Conservation (phyloP, 768 basidiomycete genomes). For the Tulasnella sp. region DNA sequence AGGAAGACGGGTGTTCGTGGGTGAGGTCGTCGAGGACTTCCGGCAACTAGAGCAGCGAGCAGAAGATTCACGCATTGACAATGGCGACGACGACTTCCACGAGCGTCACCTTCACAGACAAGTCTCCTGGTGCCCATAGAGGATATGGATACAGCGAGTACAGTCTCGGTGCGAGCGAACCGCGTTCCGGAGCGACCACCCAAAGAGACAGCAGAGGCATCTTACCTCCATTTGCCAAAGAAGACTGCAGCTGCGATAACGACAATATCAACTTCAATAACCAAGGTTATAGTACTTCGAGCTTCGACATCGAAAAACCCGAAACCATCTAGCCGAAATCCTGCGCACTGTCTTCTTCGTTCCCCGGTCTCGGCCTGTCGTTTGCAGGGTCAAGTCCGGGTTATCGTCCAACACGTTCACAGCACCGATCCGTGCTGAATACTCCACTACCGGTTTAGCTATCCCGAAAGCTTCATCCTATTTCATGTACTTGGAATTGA, state of each 20-base stretch:
- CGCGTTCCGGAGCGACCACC: background rate
- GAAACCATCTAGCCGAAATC: background rate
- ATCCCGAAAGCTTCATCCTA: background rate
- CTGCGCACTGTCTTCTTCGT: background rate
- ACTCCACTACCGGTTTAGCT: background rate
- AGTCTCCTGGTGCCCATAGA: background rate
- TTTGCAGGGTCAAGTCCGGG: background rate
- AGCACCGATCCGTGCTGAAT: background rate
- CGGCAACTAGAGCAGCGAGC: background rate
- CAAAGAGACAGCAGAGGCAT: background rate
- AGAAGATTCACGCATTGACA: background rate
- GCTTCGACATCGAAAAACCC: background rate
- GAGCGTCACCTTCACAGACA: background rate
- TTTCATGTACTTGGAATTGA: background rate
- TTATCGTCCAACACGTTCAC: background rate
- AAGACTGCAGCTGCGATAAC: background rate
- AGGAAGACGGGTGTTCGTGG: background rate
- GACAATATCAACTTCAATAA: background rate
- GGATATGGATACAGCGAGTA: background rate
- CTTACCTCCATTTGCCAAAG: background rate
- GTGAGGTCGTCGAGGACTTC: background rate
- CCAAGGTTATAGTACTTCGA: no score
- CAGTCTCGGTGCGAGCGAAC: no score
- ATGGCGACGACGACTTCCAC: background rate
- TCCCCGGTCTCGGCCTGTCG: background rate